phyloP scores from a whole-genome alignment of 2,329 filamentous ascomycete genomes.

The Byssoonygena ceratinophila region DNA sequence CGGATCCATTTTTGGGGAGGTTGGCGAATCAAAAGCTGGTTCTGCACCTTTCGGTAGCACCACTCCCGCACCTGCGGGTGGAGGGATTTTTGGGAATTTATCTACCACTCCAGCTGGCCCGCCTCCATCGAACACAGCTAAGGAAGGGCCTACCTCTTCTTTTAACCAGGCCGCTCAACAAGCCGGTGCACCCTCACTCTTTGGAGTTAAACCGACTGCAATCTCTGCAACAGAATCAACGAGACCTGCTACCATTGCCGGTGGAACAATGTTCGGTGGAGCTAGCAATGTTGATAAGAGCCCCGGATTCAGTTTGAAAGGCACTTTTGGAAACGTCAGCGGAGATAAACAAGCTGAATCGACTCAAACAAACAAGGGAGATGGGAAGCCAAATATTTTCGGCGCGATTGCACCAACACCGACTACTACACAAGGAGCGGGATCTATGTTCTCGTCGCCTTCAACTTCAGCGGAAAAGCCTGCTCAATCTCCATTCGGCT shows the following conservation, averaged over 20 bases:
- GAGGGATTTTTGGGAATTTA: conserved; percentile 30
- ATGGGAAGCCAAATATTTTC: conserved; percentile 13
- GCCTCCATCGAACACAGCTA: conserved; percentile 28
- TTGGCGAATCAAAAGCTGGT: conserved; percentile 18
- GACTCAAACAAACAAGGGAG: not conserved
- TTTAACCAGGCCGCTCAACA: conserved; percentile 6
- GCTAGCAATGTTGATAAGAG: conserved; percentile 1
- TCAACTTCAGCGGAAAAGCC: conserved; percentile 6
- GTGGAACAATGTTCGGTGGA: conserved; percentile 21
- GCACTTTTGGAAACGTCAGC: conserved; percentile 4
- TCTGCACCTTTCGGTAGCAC: conserved; percentile 26
- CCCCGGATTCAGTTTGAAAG: conserved; percentile 1
- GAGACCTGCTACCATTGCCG: conserved; percentile 23
- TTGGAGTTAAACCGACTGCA: conserved; percentile 1
- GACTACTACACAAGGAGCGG: conserved; percentile 12
- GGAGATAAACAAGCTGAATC: conserved; percentile 5
- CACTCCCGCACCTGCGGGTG: conserved; percentile 31
- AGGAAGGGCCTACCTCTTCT: conserved; percentile 22
- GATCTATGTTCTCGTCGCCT: conserved; percentile 13
- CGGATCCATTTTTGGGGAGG: conserved; percentile 28
- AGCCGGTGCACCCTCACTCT: not conserved
- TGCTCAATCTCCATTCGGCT: conserved; percentile 1
- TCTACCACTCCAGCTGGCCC: conserved; percentile 44
- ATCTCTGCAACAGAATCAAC: conserved; percentile 23
- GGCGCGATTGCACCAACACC: conserved; percentile 17